Base-by-base conservation (phyloP, 208 protist genomes). In the Crithidia bombi region DNA sequence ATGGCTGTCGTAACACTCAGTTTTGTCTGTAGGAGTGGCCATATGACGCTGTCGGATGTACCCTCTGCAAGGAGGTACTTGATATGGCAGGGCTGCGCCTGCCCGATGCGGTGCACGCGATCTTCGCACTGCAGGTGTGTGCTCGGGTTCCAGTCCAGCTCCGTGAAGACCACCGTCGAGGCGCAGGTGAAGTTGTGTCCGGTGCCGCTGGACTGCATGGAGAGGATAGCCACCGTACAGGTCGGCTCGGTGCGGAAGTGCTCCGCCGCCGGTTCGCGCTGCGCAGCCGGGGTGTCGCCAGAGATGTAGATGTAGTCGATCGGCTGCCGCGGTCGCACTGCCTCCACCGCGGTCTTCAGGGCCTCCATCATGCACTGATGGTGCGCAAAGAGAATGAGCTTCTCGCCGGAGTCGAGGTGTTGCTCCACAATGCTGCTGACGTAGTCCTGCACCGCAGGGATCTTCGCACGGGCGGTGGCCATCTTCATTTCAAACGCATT, bases 141-240 rank as follows among this genome's bases (percentile, higher is more conserved):
- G 41, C 93, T 97, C n/a, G 96, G 97, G 67, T 97, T 98, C 98
- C 98, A 99, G 79, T 95, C 97, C 5, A 99, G 83, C 82, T 99
- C 98, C 1, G 95, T 91, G 86, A 99, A 99, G 3, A 99, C 83
- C 0, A 99, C 98, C 10, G 90, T 96, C 26, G 84, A 87, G 43
- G 96, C 94, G 51, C 87, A 92, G 10, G 91, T 98, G 41, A 99
- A 84, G 65, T 98, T 99, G 50, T 99, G 85, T 14, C 98, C 98
- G 26, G 91, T 94, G n/a, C 97, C 97, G 65, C 96, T 97, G 1
- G 97, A 96, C 43, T 89, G 92, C 82, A 99, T 98, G n/a, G 90
- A 96, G 11, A 97, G 75, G 35, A 98, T 83, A 2, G 94, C 96
- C 14, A 97, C 85, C 17, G 81, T 71, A 71, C 89, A 97, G 5